These are phyloP conservation scores for Multifurca ochricompacta DNA, from an alignment of 768 basidiomycete species.

Conservation along the genomic window DNA sequence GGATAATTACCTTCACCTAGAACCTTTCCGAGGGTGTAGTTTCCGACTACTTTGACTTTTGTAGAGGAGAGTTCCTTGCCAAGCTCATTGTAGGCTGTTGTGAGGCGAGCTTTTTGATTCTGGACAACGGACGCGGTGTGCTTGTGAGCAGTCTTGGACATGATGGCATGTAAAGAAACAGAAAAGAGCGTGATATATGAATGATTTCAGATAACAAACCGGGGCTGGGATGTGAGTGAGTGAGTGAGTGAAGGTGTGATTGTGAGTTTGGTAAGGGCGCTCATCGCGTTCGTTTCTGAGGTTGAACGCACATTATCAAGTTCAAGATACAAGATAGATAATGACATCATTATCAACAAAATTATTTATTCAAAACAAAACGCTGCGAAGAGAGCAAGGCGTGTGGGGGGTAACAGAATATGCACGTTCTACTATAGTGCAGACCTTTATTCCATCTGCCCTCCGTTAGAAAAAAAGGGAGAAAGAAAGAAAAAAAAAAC, in stretches of 20 bases:
- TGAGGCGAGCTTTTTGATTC: slow-evolving; percentile 84
- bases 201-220: slow-evolving; percentile 17
- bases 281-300: background rate
- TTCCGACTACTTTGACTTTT: slow-evolving; percentile 87
- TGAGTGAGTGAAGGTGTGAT: too few relatives aligned
- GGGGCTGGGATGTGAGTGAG: slow-evolving; percentile 4
- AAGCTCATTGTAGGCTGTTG: slow-evolving; percentile 93
- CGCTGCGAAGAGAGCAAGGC: too few relatives aligned
- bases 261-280: slow-evolving; percentile 7
- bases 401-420: too few relatives aligned
- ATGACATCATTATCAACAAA: slow-evolving; percentile 3
- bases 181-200: slow-evolving; percentile 16
- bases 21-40: slow-evolving; percentile 88
- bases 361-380: background rate
- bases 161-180: slow-evolving; percentile 17
- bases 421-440: too few relatives aligned
- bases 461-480: too few relatives aligned
- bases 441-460: too few relatives aligned
- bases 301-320: background rate
- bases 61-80: slow-evolving; percentile 91
- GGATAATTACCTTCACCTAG: slow-evolving; percentile 80
- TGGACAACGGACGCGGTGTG: slow-evolving; percentile 28
- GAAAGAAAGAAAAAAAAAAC: too few relatives aligned
- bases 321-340: too few relatives aligned
- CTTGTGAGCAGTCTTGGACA: slow-evolving; percentile 23